Base-by-base conservation (phyloP, 148 eudicot species). In the Cornus controversa region DNA sequence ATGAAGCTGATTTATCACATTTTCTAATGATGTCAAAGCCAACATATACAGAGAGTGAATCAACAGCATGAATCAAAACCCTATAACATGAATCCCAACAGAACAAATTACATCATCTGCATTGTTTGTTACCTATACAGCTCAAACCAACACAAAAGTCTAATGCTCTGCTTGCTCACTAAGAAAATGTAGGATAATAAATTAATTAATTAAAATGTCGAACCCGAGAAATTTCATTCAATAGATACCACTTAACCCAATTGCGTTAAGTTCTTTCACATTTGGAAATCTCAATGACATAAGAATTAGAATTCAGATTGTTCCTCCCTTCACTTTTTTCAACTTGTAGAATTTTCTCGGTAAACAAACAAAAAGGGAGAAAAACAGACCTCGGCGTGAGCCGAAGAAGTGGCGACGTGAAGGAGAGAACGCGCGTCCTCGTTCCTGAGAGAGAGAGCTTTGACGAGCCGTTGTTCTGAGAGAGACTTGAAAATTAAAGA, bases 391-490 rank as follows among this genome's bases (percentile, higher is more conserved):
- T 96, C 36, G 10, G 84, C 60, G 54, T 79, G 88, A 60, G 81
- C 75, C 18, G 89, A 88, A 57, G 99, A 89, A 40, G 86, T 80
- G 75, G 98, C 97, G 68, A 96, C 98, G 78, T 96, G 99, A 69
- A 96, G 92, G 63, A 91, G 94, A 29, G 99, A 90, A 37, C 99
- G 98, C 54, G 75, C 86, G 66, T 96, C 99, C 76, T 96, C 99
- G 85, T 96, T 91, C 27, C 91, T 86, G 68, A 93, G 91, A 82
- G 93, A 87, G 75, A 90, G 85, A 60, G 87, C 71, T 25, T 80
- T 70, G 78, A 84, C 71, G 45, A 93, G 85, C 53, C 91, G 88
- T 6, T 79, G 63, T 2, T 70, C 81, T 3, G 98, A 80, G 78
- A 96, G 89, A 58, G 94, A 83, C 5, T 73, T 6, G 86, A 93